Evolutionary conservation across 202 grass and related monocot genomes (phyloP).

Genomic region (Digitaria exilis): DNA sequence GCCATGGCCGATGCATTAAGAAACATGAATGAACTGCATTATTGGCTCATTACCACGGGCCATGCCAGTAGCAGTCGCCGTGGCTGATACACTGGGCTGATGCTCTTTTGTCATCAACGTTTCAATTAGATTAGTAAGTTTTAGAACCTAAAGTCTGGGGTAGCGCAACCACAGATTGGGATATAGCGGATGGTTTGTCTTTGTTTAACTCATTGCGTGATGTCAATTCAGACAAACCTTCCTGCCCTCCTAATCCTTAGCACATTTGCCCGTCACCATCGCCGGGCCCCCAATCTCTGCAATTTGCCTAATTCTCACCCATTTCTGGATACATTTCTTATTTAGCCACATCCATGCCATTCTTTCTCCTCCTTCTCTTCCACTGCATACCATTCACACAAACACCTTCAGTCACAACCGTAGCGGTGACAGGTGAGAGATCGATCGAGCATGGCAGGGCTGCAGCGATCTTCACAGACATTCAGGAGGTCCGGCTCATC

Average conservation of each 20-base stretch:
- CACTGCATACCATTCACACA: conserved; percentile 11
- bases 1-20: not conserved
- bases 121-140: not conserved
- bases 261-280: conserved; percentile 42
- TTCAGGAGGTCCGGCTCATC: conserved; percentile 77
- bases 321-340: conserved; percentile 15
- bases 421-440: not conserved
- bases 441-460: conserved; percentile 42
- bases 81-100: not conserved
- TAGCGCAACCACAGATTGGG: not conserved
- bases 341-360: not conserved
- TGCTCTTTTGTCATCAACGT: not conserved
- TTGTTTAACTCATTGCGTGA: conserved; percentile 15
- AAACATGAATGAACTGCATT: not conserved
- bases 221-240: conserved; percentile 16
- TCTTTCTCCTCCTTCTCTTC: not conserved
- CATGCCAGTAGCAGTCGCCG: not conserved
- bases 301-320: not conserved
- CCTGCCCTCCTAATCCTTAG: conserved; percentile 3
- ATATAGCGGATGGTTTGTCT: not conserved
- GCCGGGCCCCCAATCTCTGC: not conserved
- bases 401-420: not conserved
- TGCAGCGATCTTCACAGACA: conserved; percentile 61
- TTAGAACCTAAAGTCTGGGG: not conserved
- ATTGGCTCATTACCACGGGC: not conserved